phyloP scores from a whole-genome alignment of 768 basidiomycete species.

The Kwoniella newhampshirensis region DNA sequence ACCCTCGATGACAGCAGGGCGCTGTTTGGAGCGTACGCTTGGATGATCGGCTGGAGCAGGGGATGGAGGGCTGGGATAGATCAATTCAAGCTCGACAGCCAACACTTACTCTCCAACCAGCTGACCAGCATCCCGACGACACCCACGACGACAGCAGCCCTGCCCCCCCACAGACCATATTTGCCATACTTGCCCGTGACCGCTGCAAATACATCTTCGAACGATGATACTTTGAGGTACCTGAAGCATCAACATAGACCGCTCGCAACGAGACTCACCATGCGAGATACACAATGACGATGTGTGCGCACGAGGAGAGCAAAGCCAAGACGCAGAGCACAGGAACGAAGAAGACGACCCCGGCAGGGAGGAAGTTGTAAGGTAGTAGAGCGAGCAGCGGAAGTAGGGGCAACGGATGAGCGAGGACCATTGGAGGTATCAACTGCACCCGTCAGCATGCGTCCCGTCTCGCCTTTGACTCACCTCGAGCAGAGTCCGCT shows the following conservation, averaged over 20 bases:
- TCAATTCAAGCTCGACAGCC: conserved; percentile 7
- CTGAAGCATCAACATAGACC: conserved; percentile 14
- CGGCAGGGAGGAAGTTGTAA: conserved; percentile 50
- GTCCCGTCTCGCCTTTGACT: conserved; percentile 4
- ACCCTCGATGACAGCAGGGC: conserved; percentile 33
- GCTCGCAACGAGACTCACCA: conserved; percentile 32
- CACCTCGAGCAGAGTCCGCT: conserved; percentile 38
- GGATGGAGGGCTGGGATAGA: conserved; percentile 39
- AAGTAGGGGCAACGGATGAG: conserved; percentile 49
- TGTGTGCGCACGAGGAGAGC: conserved; percentile 48
- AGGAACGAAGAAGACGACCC: conserved; percentile 50
- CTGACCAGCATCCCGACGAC: conserved; percentile 40
- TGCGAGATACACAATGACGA: conserved; percentile 50
- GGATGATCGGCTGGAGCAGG: conserved; percentile 38
- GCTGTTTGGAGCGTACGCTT: conserved; percentile 28
- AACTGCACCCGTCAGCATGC: conserved; percentile 26
- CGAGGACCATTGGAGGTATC: conserved; percentile 45
- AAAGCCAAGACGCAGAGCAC: conserved; percentile 40
- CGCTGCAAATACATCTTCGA: conserved; percentile 45
- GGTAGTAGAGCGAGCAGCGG: conserved; percentile 46
- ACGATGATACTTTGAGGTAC: conserved; percentile 51
- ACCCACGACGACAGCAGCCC: conserved; percentile 32
- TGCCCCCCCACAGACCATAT: conserved; percentile 41
- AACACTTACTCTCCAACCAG: conserved; percentile 45
- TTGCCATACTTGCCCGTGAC: conserved; percentile 37